These are phyloP conservation scores for Colletotrichum acutatum DNA, from an alignment of 2,329 filamentous ascomycete genomes.

Conservation along the genomic window DNA sequence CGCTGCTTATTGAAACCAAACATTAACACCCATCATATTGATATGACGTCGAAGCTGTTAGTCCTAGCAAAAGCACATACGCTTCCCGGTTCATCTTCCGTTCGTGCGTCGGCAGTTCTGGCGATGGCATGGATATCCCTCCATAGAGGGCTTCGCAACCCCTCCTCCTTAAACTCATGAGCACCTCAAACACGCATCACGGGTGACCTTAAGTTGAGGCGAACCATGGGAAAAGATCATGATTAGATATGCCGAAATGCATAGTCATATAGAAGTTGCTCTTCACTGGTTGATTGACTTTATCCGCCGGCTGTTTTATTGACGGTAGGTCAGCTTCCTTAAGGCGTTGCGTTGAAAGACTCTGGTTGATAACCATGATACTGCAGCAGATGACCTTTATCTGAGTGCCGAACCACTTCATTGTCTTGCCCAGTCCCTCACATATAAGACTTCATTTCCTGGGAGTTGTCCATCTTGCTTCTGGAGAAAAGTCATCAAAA, in stretches of 20 bases:
- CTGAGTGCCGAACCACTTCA: neutral
- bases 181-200: neutral
- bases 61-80: neutral
- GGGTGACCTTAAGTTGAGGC: neutral
- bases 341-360: neutral
- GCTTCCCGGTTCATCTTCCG: neutral
- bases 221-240: neutral
- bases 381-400: neutral
- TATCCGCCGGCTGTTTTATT: constrained; percentile 30
- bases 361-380: neutral
- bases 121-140: neutral
- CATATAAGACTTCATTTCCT: neutral
- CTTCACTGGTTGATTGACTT: constrained; percentile 13
- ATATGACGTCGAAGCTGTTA: neutral
- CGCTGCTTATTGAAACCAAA: neutral
- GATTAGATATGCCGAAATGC: neutral
- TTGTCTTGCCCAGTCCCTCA: neutral
- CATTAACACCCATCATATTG: neutral
- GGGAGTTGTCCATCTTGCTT: neutral
- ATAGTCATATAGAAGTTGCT: neutral
- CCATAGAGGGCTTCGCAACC: neutral
- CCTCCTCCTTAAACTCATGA: neutral
- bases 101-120: neutral
- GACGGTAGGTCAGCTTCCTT: constrained; percentile 36
- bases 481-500: neutral